A percentile compares a stretch with the other conserved stretches of the same genome.
Evolutionary conservation across 1,139 yeast species (phyloP).

Genomic region (Blastobotrys niveus): DNA sequence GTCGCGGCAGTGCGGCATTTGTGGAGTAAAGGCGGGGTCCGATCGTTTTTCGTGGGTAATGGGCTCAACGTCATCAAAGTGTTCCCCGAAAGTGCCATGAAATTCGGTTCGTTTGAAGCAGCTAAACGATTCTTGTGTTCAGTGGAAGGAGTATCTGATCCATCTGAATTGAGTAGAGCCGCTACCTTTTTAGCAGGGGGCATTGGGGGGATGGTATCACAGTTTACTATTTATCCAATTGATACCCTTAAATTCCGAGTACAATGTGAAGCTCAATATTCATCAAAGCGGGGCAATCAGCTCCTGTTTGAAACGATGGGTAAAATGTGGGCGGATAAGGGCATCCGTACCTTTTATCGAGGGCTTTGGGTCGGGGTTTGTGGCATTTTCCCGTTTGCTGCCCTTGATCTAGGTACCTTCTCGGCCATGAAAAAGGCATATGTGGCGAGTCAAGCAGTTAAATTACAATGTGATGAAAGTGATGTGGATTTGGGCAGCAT

Average conservation of each 20-base stretch:
- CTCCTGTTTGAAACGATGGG: constrained; percentile 62
- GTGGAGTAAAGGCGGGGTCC: constrained; percentile 83
- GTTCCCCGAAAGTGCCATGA: constrained; percentile 96
- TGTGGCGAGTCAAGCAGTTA: constrained; percentile 55
- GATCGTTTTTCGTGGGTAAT: constrained; percentile 88
- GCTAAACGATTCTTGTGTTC: constrained; percentile 71
- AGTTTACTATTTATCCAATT: constrained; percentile 89
- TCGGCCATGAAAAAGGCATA: constrained; percentile 77
- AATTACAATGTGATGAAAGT: constrained; percentile 46
- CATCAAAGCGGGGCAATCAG: constrained; percentile 49
- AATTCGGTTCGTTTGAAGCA: constrained; percentile 91
- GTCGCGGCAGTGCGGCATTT: constrained; percentile 67
- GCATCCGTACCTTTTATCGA: constrained; percentile 70
- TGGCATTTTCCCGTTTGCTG: constrained; percentile 97
- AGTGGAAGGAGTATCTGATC: constrained; percentile 71
- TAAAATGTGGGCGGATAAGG: constrained; percentile 76
- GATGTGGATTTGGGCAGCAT: constrained; percentile 74
- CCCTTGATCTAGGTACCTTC: constrained; percentile 90
- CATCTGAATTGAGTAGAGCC: constrained; percentile 62
- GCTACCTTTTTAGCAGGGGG: constrained; percentile 94
- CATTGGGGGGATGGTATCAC: constrained; percentile 89
- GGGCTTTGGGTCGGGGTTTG: constrained; percentile 83
- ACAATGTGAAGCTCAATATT: constrained; percentile 37
- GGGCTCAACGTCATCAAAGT: constrained; percentile 91
- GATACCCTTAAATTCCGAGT: constrained; percentile 79